Percentiles rank a stretch among this genome's conserved stretches.
phyloP scores from a whole-genome alignment of 1,284 basidiomycete genomes.

The Leccinum subrobustum region DNA sequence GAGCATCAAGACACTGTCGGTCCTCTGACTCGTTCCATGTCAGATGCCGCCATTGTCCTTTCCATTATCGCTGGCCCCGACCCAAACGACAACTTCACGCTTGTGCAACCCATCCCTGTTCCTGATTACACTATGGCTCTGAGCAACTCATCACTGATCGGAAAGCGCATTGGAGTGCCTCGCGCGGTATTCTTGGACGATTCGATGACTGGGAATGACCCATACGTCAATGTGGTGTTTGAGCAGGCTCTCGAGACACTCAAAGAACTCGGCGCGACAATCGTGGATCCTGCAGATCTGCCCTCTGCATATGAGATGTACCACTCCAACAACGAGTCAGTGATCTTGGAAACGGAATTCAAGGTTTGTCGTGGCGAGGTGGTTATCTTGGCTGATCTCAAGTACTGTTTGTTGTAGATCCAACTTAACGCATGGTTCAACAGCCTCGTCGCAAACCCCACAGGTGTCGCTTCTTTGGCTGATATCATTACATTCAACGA shows the following conservation, averaged over 20 bases:
- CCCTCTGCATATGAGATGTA: slow-evolving; percentile 54
- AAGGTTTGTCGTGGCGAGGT: slow-evolving; percentile 40
- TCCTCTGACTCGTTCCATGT: slow-evolving; percentile 56
- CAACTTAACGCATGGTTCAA: slow-evolving; percentile 50
- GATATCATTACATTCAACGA: slow-evolving; percentile 58
- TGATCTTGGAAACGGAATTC: slow-evolving; percentile 56
- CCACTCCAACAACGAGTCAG: slow-evolving; percentile 49
- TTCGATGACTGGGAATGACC: slow-evolving; percentile 42
- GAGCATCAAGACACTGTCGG: slow-evolving; percentile 65
- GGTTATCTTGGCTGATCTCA: not conserved
- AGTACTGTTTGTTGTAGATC: slow-evolving; percentile 34
- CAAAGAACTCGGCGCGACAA: slow-evolving; percentile 51
- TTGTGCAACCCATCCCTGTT: slow-evolving; percentile 51
- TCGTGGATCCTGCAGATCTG: slow-evolving; percentile 62
- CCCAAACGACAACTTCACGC: slow-evolving; percentile 58
- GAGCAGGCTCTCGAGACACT: slow-evolving; percentile 49
- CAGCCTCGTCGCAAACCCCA: slow-evolving; percentile 45
- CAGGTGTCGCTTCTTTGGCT: slow-evolving; percentile 51
- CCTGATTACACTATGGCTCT: slow-evolving; percentile 58
- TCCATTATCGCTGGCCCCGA: slow-evolving; percentile 60
- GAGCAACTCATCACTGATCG: slow-evolving; percentile 46
- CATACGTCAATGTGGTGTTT: slow-evolving; percentile 47
- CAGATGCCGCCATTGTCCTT: slow-evolving; percentile 60
- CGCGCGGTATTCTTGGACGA: slow-evolving; percentile 47
- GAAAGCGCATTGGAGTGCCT: slow-evolving; percentile 62